Evolutionary conservation across 495 filamentous ascomycete species (phyloP).

Genomic region (Lindgomyces ingoldianus): DNA sequence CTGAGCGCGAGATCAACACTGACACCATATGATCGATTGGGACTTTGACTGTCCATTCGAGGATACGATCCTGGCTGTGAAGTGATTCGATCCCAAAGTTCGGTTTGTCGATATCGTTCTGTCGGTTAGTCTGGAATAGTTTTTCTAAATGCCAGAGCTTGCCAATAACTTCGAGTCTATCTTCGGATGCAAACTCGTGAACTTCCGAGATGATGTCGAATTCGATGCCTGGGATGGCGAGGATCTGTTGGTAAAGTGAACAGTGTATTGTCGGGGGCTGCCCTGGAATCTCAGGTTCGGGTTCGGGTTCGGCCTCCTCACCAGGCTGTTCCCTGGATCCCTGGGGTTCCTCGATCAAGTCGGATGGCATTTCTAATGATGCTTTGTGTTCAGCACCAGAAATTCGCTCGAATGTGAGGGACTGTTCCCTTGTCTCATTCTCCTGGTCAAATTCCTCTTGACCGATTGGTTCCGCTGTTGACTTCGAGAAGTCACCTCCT

Average conservation of each 20-base stretch:
- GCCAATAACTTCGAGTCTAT: not conserved
- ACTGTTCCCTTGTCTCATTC: no score
- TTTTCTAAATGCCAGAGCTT: constrained; percentile 14
- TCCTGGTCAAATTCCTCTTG: no score
- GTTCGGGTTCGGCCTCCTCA: no score
- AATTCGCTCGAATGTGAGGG: no score
- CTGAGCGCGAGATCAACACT: not conserved
- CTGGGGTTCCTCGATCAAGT: not conserved
- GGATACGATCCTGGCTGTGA: not conserved
- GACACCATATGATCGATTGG: constrained; percentile 15
- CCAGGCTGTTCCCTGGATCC: not conserved
- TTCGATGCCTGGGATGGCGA: not conserved
- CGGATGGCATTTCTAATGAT: no score
- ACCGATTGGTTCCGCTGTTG: no score
- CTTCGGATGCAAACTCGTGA: not conserved
- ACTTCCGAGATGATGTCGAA: constrained; percentile 10
- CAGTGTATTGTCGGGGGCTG: not conserved
- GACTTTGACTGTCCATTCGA: constrained; percentile 12
- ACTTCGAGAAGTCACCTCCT: no score
- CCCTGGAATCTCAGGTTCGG: not conserved
- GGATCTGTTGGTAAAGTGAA: not conserved
- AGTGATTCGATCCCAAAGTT: not conserved
- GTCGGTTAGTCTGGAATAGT: not conserved
- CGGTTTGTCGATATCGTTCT: not conserved
- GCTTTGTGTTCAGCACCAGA: no score